Percentiles rank a stretch among this genome's conserved stretches.
Evolutionary conservation across 2,329 filamentous ascomycete species (phyloP).

Genomic region (Trichoderma polysporum): DNA sequence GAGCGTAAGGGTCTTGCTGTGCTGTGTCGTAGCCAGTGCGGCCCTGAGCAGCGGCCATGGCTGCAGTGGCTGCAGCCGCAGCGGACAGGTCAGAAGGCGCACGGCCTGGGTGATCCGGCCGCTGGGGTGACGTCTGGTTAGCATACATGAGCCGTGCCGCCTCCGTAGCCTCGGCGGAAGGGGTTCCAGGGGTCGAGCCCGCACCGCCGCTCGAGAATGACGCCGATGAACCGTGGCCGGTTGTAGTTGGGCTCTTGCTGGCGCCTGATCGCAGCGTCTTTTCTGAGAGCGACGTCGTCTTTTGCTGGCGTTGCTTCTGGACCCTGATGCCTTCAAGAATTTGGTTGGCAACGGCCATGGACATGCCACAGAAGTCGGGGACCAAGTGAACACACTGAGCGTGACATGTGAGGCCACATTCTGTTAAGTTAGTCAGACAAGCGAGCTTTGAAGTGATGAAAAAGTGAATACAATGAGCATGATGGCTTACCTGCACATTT

Average conservation of each 20-base stretch:
- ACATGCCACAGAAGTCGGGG: constrained; percentile 98
- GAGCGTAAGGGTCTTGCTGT: constrained; percentile 36
- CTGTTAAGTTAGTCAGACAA: constrained; percentile 42
- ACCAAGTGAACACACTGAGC: constrained; percentile 91
- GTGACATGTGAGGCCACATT: constrained; percentile 91
- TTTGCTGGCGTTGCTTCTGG: constrained; percentile 67
- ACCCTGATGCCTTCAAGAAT: constrained; percentile 84
- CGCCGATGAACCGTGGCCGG: constrained; percentile 35
- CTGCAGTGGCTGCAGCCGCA: constrained; percentile 56
- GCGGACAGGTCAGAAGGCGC: constrained; percentile 55
- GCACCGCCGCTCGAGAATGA: constrained; percentile 32
- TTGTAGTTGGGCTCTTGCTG: constrained; percentile 46
- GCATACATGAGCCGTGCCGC: constrained; percentile 64
- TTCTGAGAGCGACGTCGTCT: constrained; percentile 59
- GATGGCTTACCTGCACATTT: constrained; percentile 75
- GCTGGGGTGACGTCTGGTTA: constrained; percentile 52
- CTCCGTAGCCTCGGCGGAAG: constrained; percentile 53
- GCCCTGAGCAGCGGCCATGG: constrained; percentile 52
- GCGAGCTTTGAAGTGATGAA: neutral
- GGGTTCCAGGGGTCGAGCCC: constrained; percentile 3
- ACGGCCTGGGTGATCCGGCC: constrained; percentile 52
- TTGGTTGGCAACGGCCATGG: constrained; percentile 93
- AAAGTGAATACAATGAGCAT: neutral
- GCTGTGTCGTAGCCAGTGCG: constrained; percentile 37
- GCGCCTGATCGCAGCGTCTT: constrained; percentile 61